A percentile compares a stretch with the other conserved stretches of the same genome.
These are phyloP conservation scores for Colletotrichum echinochloae DNA, from an alignment of 2,329 filamentous ascomycete species.

Conservation along the genomic window DNA sequence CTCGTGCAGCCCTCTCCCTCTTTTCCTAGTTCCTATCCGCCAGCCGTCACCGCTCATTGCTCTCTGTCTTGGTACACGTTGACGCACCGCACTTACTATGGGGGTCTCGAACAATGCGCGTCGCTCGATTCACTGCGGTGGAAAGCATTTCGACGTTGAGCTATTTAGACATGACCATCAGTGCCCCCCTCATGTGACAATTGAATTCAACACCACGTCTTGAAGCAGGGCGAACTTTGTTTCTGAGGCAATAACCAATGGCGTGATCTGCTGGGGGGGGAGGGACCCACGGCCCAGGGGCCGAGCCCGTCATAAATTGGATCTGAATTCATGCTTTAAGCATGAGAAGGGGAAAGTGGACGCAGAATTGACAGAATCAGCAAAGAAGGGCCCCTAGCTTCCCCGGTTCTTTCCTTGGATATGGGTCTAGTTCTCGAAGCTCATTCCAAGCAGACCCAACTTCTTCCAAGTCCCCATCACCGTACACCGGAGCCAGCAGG, in stretches of 20 bases:
- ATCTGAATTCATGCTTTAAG: neutral
- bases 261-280: conserved; percentile 28
- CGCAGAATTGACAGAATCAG: conserved; percentile 18
- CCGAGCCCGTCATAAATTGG: neutral
- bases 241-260: conserved; percentile 31
- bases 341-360: conserved; percentile 13
- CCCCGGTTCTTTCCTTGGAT: conserved; percentile 37
- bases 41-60: conserved; percentile 34
- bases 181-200: conserved; percentile 12
- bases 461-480: conserved; percentile 28
- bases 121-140: conserved; percentile 17
- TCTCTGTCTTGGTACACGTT: conserved; percentile 5
- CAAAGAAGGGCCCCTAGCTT: conserved; percentile 10
- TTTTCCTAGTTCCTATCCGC: conserved; percentile 2
- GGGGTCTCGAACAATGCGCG: conserved; percentile 8
- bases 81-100: conserved; percentile 1
- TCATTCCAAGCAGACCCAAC: neutral
- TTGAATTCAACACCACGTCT: conserved; percentile 1
- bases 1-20: neutral
- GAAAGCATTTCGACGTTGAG: conserved; percentile 18
- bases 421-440: conserved; percentile 30
- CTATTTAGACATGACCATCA: conserved; percentile 6
- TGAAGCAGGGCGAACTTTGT: conserved; percentile 7
- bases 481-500: conserved; percentile 34
- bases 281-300: conserved; percentile 8